These are phyloP conservation scores for Croton laevigatus DNA, from an alignment of 441 rosid species.

Conservation along the genomic window DNA sequence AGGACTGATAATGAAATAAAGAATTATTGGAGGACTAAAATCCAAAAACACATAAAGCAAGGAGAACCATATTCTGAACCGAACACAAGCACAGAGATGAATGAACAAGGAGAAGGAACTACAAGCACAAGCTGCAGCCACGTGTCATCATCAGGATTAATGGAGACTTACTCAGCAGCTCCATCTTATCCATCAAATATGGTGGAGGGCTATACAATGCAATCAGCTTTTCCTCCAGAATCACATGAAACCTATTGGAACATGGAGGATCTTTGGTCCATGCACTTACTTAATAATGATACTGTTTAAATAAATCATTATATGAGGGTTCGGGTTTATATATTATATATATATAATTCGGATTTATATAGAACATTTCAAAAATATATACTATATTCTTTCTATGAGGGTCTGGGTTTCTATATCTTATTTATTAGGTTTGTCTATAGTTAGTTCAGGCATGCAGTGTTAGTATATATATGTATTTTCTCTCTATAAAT, in stretches of 20 bases:
- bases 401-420: too few species aligned
- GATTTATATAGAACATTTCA: too few species aligned
- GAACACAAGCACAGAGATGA: slow-evolving; percentile 34
- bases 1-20: slow-evolving; percentile 98
- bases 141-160: slow-evolving; percentile 28
- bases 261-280: slow-evolving; percentile 92
- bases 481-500: too few species aligned
- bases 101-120: slow-evolving; percentile 28
- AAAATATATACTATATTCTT: too few species aligned
- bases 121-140: slow-evolving; percentile 53
- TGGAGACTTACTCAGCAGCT: slow-evolving; percentile 52
- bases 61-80: slow-evolving; percentile 38
- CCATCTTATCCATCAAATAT: slow-evolving; percentile 34
- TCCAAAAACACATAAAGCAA: slow-evolving; percentile 89
- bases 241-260: slow-evolving; percentile 69
- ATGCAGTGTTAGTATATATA: too few species aligned
- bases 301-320: slow-evolving; percentile 36
- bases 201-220: slow-evolving; percentile 29
- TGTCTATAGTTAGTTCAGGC: too few species aligned
- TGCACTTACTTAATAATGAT: slow-evolving; percentile 66
- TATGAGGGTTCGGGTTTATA: too few species aligned
- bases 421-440: too few species aligned
- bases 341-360: too few species aligned
- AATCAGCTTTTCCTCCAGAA: slow-evolving; percentile 32
- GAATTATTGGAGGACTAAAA: slow-evolving; percentile 93